Percentiles rank a stretch among this genome's conserved stretches.
phyloP scores from a whole-genome alignment of 2,329 filamentous ascomycete species.

The Xylaria sp. region DNA sequence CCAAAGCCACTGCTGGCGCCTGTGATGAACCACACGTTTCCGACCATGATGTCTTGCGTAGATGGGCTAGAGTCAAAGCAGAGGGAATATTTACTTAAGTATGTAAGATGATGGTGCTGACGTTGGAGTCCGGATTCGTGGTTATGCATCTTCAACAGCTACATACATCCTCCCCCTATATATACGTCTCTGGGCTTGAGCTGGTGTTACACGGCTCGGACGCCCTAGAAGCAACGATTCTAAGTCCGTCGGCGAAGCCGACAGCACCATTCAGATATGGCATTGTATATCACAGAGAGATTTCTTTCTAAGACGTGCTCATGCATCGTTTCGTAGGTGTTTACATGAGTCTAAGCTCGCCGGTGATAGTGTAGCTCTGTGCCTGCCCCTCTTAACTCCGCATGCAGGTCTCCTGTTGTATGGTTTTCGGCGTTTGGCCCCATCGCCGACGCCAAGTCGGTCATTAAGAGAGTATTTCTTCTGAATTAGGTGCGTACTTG shows the following conservation, averaged over 20 bases:
- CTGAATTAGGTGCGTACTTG: background rate
- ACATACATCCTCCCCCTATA: background rate
- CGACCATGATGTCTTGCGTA: constrained; percentile 26
- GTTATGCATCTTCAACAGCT: background rate
- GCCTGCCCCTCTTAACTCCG: constrained; percentile 20
- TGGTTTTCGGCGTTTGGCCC: constrained; percentile 26
- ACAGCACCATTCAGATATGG: background rate
- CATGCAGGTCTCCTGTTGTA: background rate
- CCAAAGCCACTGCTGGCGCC: constrained; percentile 65
- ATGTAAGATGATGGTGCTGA: background rate
- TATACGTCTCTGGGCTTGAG: constrained; percentile 10
- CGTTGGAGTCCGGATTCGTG: background rate
- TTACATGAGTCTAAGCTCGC: background rate
- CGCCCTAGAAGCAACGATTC: background rate
- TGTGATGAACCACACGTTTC: constrained; percentile 63
- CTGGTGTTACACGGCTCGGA: background rate
- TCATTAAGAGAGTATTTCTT: background rate
- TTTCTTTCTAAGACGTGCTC: background rate
- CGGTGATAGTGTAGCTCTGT: background rate
- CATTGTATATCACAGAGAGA: background rate
- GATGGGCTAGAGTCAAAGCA: background rate
- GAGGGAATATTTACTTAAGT: background rate
- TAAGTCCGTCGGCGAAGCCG: constrained; percentile 6
- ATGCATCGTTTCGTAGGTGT: background rate
- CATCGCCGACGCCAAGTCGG: constrained; percentile 26